Conservation (phyloP, 2,329 filamentous ascomycete species). For the Pseudocercospora eumusae region DNA sequence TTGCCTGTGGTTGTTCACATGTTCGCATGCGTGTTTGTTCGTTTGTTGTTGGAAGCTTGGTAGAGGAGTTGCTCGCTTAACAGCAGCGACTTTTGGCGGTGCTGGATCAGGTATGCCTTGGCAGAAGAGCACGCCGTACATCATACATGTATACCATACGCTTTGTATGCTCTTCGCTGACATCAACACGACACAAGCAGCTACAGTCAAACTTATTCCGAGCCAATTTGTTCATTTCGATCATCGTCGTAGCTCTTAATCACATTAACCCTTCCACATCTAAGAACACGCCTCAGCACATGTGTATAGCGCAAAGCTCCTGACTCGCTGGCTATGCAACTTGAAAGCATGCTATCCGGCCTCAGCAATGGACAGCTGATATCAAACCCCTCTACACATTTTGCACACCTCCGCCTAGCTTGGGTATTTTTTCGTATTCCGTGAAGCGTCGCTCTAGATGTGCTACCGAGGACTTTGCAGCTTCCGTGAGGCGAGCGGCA, state of each 20-base stretch:
- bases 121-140: neutral
- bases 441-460: neutral
- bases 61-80: neutral
- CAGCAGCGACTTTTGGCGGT: neutral
- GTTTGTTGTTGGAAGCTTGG: constrained; percentile 11
- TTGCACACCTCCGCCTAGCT: neutral
- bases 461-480: neutral
- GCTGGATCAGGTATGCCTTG: neutral
- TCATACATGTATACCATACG: too few species aligned
- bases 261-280: constrained; percentile 8
- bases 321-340: constrained; percentile 9
- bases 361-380: neutral
- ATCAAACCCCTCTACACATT: neutral
- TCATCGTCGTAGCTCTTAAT: constrained; percentile 6
- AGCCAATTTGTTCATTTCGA: neutral
- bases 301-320: constrained; percentile 9
- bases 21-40: constrained; percentile 5
- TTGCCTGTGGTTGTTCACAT: constrained; percentile 2
- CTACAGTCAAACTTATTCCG: neutral
- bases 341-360: neutral
- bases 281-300: constrained; percentile 1
- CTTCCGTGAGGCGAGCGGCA: neutral
- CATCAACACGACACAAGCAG: neutral
- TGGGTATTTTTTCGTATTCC: neutral
- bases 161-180: neutral